Evolutionary conservation across 805 yeast species (phyloP), one percentile per base, ranked within the genome.

Genomic region (Hagleromyces aurorensis): DNA sequence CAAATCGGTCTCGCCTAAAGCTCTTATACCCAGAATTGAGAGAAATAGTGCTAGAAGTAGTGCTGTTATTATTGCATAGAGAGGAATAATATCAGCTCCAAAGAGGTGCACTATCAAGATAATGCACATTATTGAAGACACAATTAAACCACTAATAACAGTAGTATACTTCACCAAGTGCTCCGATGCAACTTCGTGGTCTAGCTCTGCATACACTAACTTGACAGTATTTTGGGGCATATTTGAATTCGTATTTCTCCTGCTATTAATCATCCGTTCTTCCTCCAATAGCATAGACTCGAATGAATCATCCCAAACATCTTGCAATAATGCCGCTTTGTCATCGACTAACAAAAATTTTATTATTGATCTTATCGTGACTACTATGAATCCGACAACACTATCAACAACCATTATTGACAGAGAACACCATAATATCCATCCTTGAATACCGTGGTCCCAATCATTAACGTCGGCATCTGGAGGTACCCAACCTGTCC

Each of bases 321-420:
- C 33, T 12, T 39, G 47, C 11, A 52, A 28, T 11, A 49, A 26
- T 7, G 20, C 29, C 8, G 46, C 38, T 28, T 48, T 54, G 27
- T 52, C 46, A 25, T 48, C 46, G 1, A 37, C 36, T 3, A 47
- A 35, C 30, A 44, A 23, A 23, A 52, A 51, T 19, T 38, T 44
- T 3, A 54, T 27, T 5, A 63, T 24, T 1, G 78, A 70, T 37
- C 62, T 71, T 2, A 55, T 38, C 1, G 75, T 64, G 5, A 80
- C 74, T 3, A 80, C 80, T 0, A 72, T 37, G 44, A 89, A 81
- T 2, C 94, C 79, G 4, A 87, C 83, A 4, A 84, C 63, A 6
- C 95, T 81, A 51, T 89, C 98, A 28, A 84, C 77, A 12, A 89
- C 84, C 98, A 89, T 89, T 28, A 87, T 85, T 14, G 96, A 78